phyloP scores from a whole-genome alignment of 2,329 filamentous ascomycete genomes.

The Sporothrix phasma region DNA sequence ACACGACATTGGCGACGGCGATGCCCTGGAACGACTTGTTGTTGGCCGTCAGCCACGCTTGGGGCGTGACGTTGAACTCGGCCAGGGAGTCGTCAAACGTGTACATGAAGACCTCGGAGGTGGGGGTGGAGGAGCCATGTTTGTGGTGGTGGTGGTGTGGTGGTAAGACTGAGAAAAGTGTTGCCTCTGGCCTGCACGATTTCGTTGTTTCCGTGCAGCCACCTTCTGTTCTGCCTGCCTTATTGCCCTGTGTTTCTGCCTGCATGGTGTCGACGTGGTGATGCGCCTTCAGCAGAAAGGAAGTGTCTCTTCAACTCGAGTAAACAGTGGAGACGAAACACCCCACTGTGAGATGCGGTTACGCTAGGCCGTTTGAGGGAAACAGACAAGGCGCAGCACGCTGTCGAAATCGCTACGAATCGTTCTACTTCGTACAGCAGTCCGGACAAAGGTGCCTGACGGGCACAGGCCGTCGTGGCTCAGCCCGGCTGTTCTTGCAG shows the following conservation, averaged over 20 bases:
- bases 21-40: conserved; percentile 18
- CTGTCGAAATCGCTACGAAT: neutral
- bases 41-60: conserved; percentile 19
- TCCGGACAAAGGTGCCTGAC: no score
- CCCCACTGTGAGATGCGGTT: no score
- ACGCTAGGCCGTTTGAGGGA: neutral
- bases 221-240: neutral
- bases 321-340: no score
- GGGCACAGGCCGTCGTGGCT: no score
- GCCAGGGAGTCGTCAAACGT: conserved; percentile 18
- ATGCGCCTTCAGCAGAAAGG: neutral
- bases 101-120: conserved; percentile 20
- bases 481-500: no score
- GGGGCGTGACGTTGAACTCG: conserved; percentile 18
- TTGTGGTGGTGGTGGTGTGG: neutral
- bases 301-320: neutral
- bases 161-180: neutral
- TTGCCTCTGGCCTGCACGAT: no score
- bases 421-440: neutral
- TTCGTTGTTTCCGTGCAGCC: neutral
- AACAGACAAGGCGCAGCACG: neutral
- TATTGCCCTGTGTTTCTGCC: neutral
- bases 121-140: conserved; percentile 7
- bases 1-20: conserved; percentile 24
- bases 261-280: no score